A percentile compares a stretch with the other conserved stretches of the same genome.
These are phyloP conservation scores for Penicillium polonicum DNA, from an alignment of 2,329 filamentous ascomycete genomes.

Conservation along the genomic window DNA sequence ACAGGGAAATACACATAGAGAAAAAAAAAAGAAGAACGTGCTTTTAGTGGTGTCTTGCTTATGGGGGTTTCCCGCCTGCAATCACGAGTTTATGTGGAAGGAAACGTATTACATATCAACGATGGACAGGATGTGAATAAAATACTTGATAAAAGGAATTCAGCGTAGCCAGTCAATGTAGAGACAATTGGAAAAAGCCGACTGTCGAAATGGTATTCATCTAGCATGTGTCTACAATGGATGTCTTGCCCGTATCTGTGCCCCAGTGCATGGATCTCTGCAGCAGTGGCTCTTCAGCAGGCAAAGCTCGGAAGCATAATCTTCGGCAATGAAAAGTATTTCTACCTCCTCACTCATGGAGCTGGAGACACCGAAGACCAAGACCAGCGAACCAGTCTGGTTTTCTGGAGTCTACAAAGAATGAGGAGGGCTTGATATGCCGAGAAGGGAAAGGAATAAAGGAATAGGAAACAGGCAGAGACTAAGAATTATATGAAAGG, in stretches of 20 bases:
- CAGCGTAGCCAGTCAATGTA: not conserved
- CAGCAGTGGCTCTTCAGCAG: conserved; percentile 65
- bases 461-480: not conserved
- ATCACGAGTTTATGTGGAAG: conserved; percentile 27
- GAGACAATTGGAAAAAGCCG: not conserved
- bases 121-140: conserved; percentile 21
- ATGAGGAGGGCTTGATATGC: conserved; percentile 50
- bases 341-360: conserved; percentile 48
- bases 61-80: conserved; percentile 8
- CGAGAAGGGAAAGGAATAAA: conserved; percentile 17
- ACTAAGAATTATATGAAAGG: not conserved
- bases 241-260: conserved; percentile 70
- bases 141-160: conserved; percentile 4
- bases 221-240: conserved; percentile 4
- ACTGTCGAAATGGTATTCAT: not conserved
- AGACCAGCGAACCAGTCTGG: conserved; percentile 23
- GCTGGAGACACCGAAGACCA: conserved; percentile 19
- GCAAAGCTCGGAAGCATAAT: conserved; percentile 36
- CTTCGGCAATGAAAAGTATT: conserved; percentile 37
- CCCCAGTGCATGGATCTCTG: conserved; percentile 58
- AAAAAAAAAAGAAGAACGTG: conserved; percentile 11
- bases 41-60: conserved; percentile 21
- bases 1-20: conserved; percentile 13
- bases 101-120: conserved; percentile 24
- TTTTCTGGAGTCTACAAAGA: conserved; percentile 29